Conservation (phyloP, 108 stramenopile species). For the Stephanodiscus minutulus region DNA sequence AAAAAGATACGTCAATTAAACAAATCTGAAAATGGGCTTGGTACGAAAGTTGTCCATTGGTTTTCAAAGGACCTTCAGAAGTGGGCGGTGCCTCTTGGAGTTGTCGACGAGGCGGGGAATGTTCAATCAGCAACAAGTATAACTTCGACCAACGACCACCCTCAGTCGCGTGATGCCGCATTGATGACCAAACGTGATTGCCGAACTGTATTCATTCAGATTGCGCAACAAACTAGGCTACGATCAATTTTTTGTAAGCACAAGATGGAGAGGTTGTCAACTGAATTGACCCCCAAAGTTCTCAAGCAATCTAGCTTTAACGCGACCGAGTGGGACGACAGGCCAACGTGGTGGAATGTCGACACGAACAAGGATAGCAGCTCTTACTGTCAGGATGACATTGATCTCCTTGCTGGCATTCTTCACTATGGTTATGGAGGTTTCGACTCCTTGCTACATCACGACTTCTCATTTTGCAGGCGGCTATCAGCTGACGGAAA, state of each 20-base stretch:
- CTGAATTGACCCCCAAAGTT: slow-evolving; percentile 46
- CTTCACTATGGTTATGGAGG: slow-evolving; percentile 55
- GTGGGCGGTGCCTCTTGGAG: slow-evolving; percentile 41
- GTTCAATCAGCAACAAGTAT: slow-evolving; percentile 55
- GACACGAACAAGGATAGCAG: slow-evolving; percentile 1
- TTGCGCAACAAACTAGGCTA: slow-evolving; percentile 67
- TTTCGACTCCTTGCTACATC: slow-evolving; percentile 45
- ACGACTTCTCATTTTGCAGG: slow-evolving; percentile 39
- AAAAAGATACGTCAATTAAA: slow-evolving; percentile 46
- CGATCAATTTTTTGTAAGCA: slow-evolving; percentile 63
- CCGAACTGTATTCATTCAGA: slow-evolving; percentile 65
- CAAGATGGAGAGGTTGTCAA: slow-evolving; percentile 33
- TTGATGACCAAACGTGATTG: slow-evolving; percentile 67
- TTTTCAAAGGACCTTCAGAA: slow-evolving; percentile 56
- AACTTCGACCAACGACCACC: slow-evolving; percentile 50
- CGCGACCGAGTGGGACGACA: slow-evolving; percentile 63
- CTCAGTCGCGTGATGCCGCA: slow-evolving; percentile 53
- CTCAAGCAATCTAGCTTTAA: slow-evolving; percentile 46
- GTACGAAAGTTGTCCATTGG: slow-evolving; percentile 70
- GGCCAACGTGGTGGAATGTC: slow-evolving; percentile 69
- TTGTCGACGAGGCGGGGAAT: slow-evolving; percentile 59
- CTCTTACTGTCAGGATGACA: slow-evolving; percentile 45
- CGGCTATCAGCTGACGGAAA: slow-evolving; percentile 15
- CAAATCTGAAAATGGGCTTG: slow-evolving; percentile 69
- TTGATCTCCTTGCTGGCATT: slow-evolving; percentile 48